Evolutionary conservation across 805 yeast species (phyloP).

Genomic region (Lachancea kluyveri): DNA sequence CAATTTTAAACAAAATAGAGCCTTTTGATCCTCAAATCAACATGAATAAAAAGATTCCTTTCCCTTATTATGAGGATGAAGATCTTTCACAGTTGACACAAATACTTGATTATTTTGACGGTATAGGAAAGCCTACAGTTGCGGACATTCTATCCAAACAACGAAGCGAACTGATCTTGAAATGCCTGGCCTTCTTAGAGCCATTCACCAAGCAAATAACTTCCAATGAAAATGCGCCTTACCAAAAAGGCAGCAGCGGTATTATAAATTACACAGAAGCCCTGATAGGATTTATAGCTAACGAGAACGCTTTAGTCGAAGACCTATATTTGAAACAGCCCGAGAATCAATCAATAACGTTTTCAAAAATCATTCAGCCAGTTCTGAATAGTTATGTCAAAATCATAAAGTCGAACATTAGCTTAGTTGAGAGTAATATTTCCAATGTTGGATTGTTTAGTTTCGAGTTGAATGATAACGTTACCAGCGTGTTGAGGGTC

Average conservation of each 20-base stretch:
- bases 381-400: slow-evolving; percentile 35
- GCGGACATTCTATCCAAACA: slow-evolving; percentile 36
- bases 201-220: slow-evolving; percentile 39
- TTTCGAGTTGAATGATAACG: slow-evolving; percentile 54
- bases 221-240: slow-evolving; percentile 40
- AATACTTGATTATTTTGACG: slow-evolving; percentile 42
- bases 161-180: slow-evolving; percentile 37
- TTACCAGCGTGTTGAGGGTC: slow-evolving; percentile 31
- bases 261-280: slow-evolving; percentile 49
- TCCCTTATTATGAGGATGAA: slow-evolving; percentile 35
- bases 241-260: slow-evolving; percentile 57
- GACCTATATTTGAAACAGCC: slow-evolving; percentile 36
- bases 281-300: slow-evolving; percentile 41
- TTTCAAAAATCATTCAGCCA: slow-evolving; percentile 31
- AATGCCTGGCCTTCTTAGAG: slow-evolving; percentile 40
- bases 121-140: slow-evolving; percentile 15
- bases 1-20: slow-evolving; percentile 35
- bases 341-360: slow-evolving; percentile 23
- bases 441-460: slow-evolving; percentile 45
- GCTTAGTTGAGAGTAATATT: slow-evolving; percentile 36
- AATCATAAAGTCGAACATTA: slow-evolving; percentile 34
- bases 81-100: slow-evolving; percentile 33
- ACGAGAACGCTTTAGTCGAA: slow-evolving; percentile 42
- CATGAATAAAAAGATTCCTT: slow-evolving; percentile 35
- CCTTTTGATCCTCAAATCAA: slow-evolving; percentile 42